A percentile compares a stretch with the other conserved stretches of the same genome.
These are phyloP conservation scores for Raffaelea deltoideospora DNA, from an alignment of 2,329 filamentous ascomycete genomes.

Conservation along the genomic window DNA sequence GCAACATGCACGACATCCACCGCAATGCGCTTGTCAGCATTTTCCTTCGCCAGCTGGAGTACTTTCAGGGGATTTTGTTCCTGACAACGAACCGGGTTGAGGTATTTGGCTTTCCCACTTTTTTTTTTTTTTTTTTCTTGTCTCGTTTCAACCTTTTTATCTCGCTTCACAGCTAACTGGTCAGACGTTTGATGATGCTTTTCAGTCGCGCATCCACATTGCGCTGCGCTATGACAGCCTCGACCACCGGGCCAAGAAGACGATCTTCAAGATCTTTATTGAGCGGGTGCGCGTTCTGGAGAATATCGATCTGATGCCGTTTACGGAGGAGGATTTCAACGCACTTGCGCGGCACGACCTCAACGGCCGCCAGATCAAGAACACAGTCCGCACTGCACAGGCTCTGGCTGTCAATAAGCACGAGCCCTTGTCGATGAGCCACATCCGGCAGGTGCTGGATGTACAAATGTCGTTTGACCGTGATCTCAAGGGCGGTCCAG, in stretches of 20 bases:
- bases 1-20: slow-evolving; percentile 27
- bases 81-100: slow-evolving; percentile 78
- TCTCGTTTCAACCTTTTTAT: background rate
- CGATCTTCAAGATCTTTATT: slow-evolving; percentile 76
- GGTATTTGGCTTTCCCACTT: slow-evolving; percentile 19
- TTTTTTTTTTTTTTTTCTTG: background rate
- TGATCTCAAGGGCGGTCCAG: slow-evolving; percentile 66
- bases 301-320: slow-evolving; percentile 41
- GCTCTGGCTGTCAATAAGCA: slow-evolving; percentile 65
- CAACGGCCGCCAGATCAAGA: slow-evolving; percentile 65
- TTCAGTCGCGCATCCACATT: slow-evolving; percentile 77
- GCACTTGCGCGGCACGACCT: slow-evolving; percentile 50
- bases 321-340: slow-evolving; percentile 53
- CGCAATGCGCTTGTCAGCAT: slow-evolving; percentile 47
- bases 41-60: slow-evolving; percentile 75
- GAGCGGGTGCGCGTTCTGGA: slow-evolving; percentile 54
- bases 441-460: slow-evolving; percentile 70
- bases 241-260: slow-evolving; percentile 54
- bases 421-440: slow-evolving; percentile 56
- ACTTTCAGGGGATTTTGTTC: slow-evolving; percentile 84
- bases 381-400: slow-evolving; percentile 70
- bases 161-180: background rate
- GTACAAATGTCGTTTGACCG: slow-evolving; percentile 71
- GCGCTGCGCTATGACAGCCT: slow-evolving; percentile 68
- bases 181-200: slow-evolving; percentile 66